phyloP scores from a whole-genome alignment of 768 basidiomycete species.

The Termitomyces sp. region DNA sequence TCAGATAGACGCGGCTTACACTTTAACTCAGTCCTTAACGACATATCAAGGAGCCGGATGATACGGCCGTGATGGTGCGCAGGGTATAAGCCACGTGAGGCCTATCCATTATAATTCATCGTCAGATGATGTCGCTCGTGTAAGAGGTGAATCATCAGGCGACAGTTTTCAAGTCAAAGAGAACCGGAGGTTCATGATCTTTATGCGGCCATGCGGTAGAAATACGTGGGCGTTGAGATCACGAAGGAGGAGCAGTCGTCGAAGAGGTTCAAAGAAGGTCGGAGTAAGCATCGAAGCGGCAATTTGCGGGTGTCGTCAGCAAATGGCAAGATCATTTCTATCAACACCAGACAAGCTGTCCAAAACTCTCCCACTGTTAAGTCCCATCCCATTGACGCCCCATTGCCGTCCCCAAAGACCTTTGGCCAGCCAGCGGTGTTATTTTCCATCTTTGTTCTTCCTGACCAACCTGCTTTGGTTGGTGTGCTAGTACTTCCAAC shows the following conservation, averaged over 20 bases:
- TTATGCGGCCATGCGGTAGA: background rate
- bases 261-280: background rate
- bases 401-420: constrained; percentile 21
- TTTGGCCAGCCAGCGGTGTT: constrained; percentile 10
- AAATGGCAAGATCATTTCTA: constrained; percentile 21
- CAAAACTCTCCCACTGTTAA: constrained; percentile 22
- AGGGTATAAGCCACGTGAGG: background rate
- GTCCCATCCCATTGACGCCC: constrained; percentile 17
- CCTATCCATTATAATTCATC: background rate
- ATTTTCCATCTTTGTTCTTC: constrained; percentile 2
- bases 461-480: constrained; percentile 3
- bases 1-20: background rate
- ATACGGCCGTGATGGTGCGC: background rate
- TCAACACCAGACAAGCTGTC: constrained; percentile 18
- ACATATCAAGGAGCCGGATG: background rate
- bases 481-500: background rate
- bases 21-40: background rate
- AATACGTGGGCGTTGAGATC: background rate
- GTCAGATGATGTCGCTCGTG: background rate
- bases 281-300: constrained; percentile 14
- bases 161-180: background rate
- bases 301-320: constrained; percentile 20
- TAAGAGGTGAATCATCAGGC: background rate
- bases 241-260: background rate
- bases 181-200: background rate